phyloP scores from a whole-genome alignment of 176 grass and related monocot species.

The Coix lacrymajobi region DNA sequence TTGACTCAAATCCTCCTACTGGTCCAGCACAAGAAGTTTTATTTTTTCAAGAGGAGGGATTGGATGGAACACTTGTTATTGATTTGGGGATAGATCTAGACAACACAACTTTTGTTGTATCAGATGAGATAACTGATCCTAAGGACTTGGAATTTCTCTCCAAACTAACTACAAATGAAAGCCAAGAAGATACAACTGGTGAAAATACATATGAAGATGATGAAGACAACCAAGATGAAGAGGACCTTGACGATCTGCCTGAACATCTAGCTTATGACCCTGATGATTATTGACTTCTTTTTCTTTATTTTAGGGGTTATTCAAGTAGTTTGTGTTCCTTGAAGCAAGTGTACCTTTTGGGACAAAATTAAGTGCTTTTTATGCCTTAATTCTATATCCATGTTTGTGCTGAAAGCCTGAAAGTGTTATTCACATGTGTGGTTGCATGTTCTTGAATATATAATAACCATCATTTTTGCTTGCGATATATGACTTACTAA shows the following conservation, averaged over 20 bases:
- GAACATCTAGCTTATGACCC: not conserved
- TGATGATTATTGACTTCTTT: not conserved
- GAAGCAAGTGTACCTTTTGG: not conserved
- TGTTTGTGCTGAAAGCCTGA: too few relatives aligned
- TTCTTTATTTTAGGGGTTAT: not conserved
- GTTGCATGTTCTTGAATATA: too few relatives aligned
- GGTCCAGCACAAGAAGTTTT: too few relatives aligned
- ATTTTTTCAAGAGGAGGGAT: constrained; percentile 4
- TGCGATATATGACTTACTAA: too few relatives aligned
- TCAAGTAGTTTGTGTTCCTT: not conserved
- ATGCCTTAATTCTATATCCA: not conserved
- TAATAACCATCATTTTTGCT: too few relatives aligned
- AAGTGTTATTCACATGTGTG: too few relatives aligned
- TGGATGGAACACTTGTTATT: not conserved
- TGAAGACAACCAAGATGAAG: too few relatives aligned
- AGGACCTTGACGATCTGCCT: not conserved
- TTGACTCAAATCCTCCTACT: too few relatives aligned
- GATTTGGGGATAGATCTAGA: not conserved
- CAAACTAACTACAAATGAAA: not conserved
- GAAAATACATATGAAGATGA: too few relatives aligned
- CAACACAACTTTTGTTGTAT: not conserved
- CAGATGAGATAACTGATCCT: not conserved
- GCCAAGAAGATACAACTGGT: not conserved
- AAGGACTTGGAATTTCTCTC: not conserved
- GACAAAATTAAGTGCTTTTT: not conserved